A percentile compares a stretch with the other conserved stretches of the same genome.
Conservation (phyloP, 148 eudicot genomes). For the Mesembryanthemum crystallinum region DNA sequence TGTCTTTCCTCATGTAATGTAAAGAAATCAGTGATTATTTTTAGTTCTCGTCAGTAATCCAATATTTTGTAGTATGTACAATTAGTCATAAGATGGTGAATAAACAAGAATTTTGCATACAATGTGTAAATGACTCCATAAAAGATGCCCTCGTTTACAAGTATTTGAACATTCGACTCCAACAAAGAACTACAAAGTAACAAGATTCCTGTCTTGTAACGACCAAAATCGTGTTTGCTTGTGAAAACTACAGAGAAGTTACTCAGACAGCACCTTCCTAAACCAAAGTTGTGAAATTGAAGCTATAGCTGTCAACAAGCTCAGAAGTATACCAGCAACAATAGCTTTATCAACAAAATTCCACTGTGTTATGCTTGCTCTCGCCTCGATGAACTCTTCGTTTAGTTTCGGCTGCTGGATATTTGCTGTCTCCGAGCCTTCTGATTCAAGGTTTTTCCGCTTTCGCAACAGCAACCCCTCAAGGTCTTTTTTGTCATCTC, state of each 20-base stretch:
- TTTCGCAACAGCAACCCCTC: constrained; percentile 37
- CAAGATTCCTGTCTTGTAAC: constrained; percentile 19
- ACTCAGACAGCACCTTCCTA: constrained; percentile 17
- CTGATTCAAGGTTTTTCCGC: constrained; percentile 29
- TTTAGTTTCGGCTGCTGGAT: constrained; percentile 18
- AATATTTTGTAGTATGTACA: constrained; percentile 21
- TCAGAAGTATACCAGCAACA: constrained; percentile 49
- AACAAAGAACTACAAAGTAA: constrained; percentile 6
- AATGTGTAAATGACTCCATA: neutral
- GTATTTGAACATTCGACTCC: neutral
- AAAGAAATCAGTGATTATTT: constrained; percentile 20
- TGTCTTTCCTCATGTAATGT: constrained; percentile 22
- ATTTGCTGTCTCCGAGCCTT: constrained; percentile 28
- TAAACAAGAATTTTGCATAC: constrained; percentile 20
- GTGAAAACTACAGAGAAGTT: constrained; percentile 12
- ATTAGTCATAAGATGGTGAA: constrained; percentile 24
- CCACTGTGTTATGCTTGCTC: constrained; percentile 29
- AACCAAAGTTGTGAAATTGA: constrained; percentile 32
- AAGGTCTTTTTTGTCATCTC: constrained; percentile 25
- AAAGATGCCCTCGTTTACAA: neutral
- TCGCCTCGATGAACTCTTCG: constrained; percentile 20
- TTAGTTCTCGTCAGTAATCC: constrained; percentile 5
- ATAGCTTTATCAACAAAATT: constrained; percentile 51
- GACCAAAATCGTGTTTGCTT: neutral
- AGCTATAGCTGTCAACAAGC: constrained; percentile 51